These are phyloP conservation scores for Byssothecium circinans DNA, from an alignment of 2,329 filamentous ascomycete genomes.

Conservation along the genomic window DNA sequence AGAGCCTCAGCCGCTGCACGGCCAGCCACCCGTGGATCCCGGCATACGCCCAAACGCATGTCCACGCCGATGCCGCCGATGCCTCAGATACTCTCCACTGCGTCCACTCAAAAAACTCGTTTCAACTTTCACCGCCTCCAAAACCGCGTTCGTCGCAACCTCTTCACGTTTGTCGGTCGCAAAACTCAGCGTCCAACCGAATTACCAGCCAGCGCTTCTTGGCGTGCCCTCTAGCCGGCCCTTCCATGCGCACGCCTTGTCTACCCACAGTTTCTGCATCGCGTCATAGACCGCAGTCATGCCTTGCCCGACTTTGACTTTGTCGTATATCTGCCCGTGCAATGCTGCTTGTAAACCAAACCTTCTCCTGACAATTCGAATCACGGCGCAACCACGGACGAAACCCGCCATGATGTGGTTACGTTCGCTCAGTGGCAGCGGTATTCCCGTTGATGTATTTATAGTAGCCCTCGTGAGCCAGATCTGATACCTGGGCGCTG, in stretches of 20 bases:
- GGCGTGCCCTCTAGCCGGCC: background rate
- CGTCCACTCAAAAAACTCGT: background rate
- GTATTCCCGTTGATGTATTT: too few relatives aligned
- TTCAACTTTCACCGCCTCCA: background rate
- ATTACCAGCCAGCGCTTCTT: background rate
- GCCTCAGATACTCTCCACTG: background rate
- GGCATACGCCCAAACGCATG: too few relatives aligned
- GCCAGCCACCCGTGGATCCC: too few relatives aligned
- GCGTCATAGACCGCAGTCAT: background rate
- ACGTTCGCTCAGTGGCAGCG: too few relatives aligned
- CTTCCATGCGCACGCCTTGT: background rate
- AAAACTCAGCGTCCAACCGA: background rate
- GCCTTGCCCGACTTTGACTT: background rate
- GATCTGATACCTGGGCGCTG: too few relatives aligned
- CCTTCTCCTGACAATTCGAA: too few relatives aligned
- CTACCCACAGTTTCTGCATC: background rate
- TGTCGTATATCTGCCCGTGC: background rate
- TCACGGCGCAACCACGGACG: too few relatives aligned
- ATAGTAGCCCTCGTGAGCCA: too few relatives aligned
- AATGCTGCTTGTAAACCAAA: too few relatives aligned
- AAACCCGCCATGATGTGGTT: too few relatives aligned
- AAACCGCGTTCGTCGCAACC: background rate
- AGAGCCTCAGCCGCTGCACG: too few relatives aligned
- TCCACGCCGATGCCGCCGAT: background rate
- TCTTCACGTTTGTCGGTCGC: background rate